A percentile compares a stretch with the other conserved stretches of the same genome.
Conservation (phyloP, 768 basidiomycete species). For the Pleurotus eryngii region DNA sequence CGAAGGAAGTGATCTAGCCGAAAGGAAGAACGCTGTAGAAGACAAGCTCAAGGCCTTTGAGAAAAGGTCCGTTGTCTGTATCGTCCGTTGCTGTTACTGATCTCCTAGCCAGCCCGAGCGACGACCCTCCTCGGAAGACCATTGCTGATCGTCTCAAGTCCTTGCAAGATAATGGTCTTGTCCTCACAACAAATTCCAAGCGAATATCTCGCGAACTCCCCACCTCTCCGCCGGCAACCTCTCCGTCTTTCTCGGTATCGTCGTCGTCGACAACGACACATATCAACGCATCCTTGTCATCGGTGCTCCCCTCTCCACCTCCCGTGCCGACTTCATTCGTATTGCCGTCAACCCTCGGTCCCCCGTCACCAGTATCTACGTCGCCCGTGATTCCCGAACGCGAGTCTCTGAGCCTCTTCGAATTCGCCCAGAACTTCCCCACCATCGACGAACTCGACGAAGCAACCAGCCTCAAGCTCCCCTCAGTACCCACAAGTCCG, state of each 20-base stretch:
- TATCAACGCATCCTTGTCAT: constrained; percentile 18
- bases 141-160: constrained; percentile 82
- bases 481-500: constrained; percentile 44
- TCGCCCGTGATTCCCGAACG: constrained; percentile 34
- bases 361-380: constrained; percentile 70
- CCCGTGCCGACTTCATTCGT: constrained; percentile 48
- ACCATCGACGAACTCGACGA: constrained; percentile 76
- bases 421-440: constrained; percentile 68
- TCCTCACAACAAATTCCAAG: constrained; percentile 49
- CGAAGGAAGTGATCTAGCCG: constrained; percentile 36
- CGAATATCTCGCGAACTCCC: constrained; percentile 54
- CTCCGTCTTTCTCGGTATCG: constrained; percentile 26
- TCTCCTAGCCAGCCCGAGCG: constrained; percentile 11
- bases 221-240: constrained; percentile 40
- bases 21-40: constrained; percentile 37
- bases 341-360: constrained; percentile 66
- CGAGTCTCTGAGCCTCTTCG: constrained; percentile 36
- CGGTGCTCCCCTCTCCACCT: constrained; percentile 19
- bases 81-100: constrained; percentile 6
- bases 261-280: constrained; percentile 14
- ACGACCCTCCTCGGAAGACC: constrained; percentile 39
- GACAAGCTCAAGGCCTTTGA: constrained; percentile 46
- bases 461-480: constrained; percentile 42
- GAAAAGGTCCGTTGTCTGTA: constrained; percentile 22
- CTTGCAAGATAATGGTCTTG: constrained; percentile 69